Evolutionary conservation across 78 protist genomes (phyloP).

Genomic region (Chrysochromulina parva): DNA sequence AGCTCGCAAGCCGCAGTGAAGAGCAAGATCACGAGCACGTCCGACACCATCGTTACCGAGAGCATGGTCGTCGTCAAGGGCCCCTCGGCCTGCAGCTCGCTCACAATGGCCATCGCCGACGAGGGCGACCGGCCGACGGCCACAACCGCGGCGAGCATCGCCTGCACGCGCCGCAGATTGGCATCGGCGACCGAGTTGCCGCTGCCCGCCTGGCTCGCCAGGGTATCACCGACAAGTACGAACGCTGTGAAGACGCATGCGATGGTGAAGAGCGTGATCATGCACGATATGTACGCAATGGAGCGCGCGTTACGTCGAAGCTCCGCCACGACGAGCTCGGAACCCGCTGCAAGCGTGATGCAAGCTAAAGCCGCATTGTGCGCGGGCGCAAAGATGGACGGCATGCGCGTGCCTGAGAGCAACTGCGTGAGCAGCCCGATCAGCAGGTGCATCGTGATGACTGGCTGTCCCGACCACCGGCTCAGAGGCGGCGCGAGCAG

Average conservation of each 20-base stretch:
- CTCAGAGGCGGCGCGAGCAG: not conserved
- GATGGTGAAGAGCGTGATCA: not conserved
- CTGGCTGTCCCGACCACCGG: not conserved
- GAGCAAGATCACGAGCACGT: not conserved
- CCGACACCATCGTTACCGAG: not conserved
- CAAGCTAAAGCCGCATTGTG: not conserved
- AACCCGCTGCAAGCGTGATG: conserved; percentile 6
- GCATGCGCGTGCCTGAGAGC: not conserved
- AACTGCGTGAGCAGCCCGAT: not conserved
- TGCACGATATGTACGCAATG: not conserved
- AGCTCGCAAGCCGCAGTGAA: not conserved
- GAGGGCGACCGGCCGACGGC: not conserved
- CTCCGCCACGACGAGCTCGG: not conserved
- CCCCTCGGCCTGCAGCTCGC: conserved; percentile 5
- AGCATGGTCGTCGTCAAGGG: not conserved
- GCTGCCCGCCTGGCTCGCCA: too few species aligned
- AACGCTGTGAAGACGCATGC: not conserved
- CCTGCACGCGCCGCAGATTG: not conserved
- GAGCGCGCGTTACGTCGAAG: not conserved
- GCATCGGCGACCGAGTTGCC: not conserved
- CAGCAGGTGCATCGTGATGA: not conserved
- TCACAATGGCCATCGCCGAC: not conserved
- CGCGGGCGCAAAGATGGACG: not conserved
- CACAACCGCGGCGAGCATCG: not conserved
- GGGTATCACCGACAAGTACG: too few species aligned